A percentile compares a stretch with the other conserved stretches of the same genome.
Conservation (phyloP, 371 early-diverging fungal genomes). For the Phascolomyces articulosus region DNA sequence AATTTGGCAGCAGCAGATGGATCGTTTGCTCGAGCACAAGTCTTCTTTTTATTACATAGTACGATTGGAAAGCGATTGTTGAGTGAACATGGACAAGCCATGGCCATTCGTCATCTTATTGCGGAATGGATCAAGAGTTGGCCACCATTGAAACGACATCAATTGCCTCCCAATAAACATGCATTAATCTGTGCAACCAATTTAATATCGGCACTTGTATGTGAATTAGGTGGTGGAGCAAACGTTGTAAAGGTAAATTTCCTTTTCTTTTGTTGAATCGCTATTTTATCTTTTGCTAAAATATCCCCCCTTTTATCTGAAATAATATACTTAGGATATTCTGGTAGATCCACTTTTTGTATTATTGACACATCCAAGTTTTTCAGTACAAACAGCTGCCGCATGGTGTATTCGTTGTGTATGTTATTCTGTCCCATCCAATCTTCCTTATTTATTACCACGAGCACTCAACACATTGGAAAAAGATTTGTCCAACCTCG, state of each 20-base stretch:
- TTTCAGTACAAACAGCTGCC: conserved; percentile 76
- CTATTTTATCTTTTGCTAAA: not conserved
- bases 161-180: conserved; percentile 63
- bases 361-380: conserved; percentile 70
- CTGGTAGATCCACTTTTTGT: conserved; percentile 66
- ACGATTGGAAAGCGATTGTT: conserved; percentile 73
- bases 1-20: conserved; percentile 62
- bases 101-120: conserved; percentile 69
- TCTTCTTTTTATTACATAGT: conserved; percentile 74
- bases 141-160: conserved; percentile 69
- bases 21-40: conserved; percentile 66
- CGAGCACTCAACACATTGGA: conserved; percentile 62
- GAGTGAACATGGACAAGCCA: conserved; percentile 82
- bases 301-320: too few relatives aligned
- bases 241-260: conserved; percentile 65
- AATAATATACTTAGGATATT: conserved; percentile 54
- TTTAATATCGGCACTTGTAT: conserved; percentile 71
- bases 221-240: conserved; percentile 82
- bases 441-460: conserved; percentile 64
- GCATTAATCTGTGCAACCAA: conserved; percentile 71
- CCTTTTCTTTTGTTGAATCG: not conserved
- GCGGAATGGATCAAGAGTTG: conserved; percentile 70
- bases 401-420: conserved; percentile 76
- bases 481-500: conserved; percentile 55
- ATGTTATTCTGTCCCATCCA: conserved; percentile 68